Base-by-base conservation (phyloP, 1,139 yeast species). In the Hyphopichia buzzinii region DNA sequence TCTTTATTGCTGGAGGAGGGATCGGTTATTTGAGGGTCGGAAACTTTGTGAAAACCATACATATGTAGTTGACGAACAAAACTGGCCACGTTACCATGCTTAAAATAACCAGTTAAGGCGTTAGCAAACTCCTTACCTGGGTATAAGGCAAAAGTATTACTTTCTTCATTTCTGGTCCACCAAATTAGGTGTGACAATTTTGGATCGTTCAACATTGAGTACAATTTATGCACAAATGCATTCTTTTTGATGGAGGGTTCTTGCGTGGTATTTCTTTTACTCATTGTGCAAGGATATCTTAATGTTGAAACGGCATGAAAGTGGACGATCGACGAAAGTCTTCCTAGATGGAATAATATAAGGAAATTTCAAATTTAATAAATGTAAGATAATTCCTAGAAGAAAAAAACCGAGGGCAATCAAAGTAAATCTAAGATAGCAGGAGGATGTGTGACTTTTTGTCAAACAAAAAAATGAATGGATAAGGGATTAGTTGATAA, bases 131-230 rank as follows among this genome's bases (percentile, higher is more conserved):
- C 74, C 41, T 67, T 67, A 24, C 72, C 72, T 3, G 92, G 90
- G 40, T 71, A 68, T 19, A 84, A 61, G 1, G 84, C 79, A 57
- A 81, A 81, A 4, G 83, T 76, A 42, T 78, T 74, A 32, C 67
- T 65, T 35, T 72, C 76, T 33, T 78, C 81, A 36, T 73, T 60
- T 33, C 79, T 74, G 4, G 86, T 76, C 97, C 97, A 92, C 77
- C 90, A 80, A 30, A 90, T 87, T 26, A 71, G 48, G 41, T 66
- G 65, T 13, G 61, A 36, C 23, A 80, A 55, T 26, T 56, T 59
- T n/a, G 76, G 70, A 46, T 80, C 84, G 32, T 64, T 63, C 21
- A 80, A 62, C 85, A 80, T 79, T 34, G 74, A 64, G 50, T 74
- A 80, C 16, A 81, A 59, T 54, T 81, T 81, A 46, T 77, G 77